phyloP scores from a whole-genome alignment of 2,329 filamentous ascomycete genomes.

The Colletotrichum australisinense region DNA sequence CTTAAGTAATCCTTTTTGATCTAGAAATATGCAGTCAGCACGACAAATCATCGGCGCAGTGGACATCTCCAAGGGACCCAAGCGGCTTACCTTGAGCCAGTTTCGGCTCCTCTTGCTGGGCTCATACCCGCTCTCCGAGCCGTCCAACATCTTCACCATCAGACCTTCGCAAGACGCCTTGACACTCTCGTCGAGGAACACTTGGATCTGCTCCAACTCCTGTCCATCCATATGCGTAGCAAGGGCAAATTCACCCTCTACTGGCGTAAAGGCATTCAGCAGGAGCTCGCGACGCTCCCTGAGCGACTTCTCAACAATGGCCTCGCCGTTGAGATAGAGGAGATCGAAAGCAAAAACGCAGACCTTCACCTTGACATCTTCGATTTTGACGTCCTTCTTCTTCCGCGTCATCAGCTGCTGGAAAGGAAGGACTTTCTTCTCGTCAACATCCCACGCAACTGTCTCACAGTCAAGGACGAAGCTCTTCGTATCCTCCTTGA shows the following conservation, averaged over 20 bases:
- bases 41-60: background rate
- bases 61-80: background rate
- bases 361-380: constrained; percentile 96
- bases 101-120: constrained; percentile 96
- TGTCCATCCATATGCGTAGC: constrained; percentile 88
- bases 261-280: constrained; percentile 75
- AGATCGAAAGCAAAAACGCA: constrained; percentile 98
- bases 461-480: constrained; percentile 99
- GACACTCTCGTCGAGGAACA: constrained; percentile 91
- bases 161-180: constrained; percentile 96
- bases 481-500: constrained; percentile 89
- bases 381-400: constrained; percentile 94
- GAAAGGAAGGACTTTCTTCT: constrained; percentile 97
- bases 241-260: constrained; percentile 92
- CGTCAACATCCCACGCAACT: constrained; percentile 93
- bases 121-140: constrained; percentile 91
- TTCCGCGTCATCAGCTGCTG: constrained; percentile 99
- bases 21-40: constrained; percentile 51
- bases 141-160: constrained; percentile 99
- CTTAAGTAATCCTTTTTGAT: constrained; percentile 98
- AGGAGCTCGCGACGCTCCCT: constrained; percentile 85
- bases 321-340: constrained; percentile 90
- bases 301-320: constrained; percentile 87
- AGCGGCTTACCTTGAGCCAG: constrained; percentile 84
- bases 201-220: constrained; percentile 93